Evolutionary conservation across 306 rosid species (phyloP), one percentile per base, ranked within the genome.

Genomic region (Comarum palustre): DNA sequence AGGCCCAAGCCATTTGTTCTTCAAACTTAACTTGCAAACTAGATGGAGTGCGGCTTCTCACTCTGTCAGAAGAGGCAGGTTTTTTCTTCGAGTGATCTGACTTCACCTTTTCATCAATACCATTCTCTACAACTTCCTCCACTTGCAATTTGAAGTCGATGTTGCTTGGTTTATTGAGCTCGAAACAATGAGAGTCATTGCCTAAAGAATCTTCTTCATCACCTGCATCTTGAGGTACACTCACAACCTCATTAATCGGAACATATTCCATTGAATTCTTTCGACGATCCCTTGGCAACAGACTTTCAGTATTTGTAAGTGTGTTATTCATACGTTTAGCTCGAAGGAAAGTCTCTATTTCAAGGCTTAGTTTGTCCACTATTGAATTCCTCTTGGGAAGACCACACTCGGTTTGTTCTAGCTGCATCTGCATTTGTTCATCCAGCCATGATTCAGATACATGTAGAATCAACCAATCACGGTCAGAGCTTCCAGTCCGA

Each of bases 371-470:
- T 84, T 87, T 94, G 73, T 94, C 99, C 3, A 83, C 92, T 25
- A 90, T 84, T 36, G 95, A 89, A 57, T 80, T 83, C 78, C 83
- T 86, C 61, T 80, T 89, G 1, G 77, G 4, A 66, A 79, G 41
- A 55, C 88, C 88, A 84, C 73, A 68, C 36, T 84, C 81, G 6
- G 84, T 79, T 60, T 92, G 92, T 82, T 90, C 93, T 67, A 88
- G 88, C 66, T 87, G 96, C 96, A 88, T 91, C 73, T 94, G 99
- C 88, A 88, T 82, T 58, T 96, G 89, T 55, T 90, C 99, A 82
- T 91, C 99, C 39, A 94, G 87, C 99, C 99, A 94, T 4, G 97
- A 88, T 88, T 94, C 99, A 31, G 99, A 91, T 77, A 94, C 84
- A 84, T 94, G 97, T 79, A 91, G 97, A 74, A 94, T 84, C 78